Conservation (phyloP, 2,329 filamentous ascomycete species). For the Zalaria obscura region DNA sequence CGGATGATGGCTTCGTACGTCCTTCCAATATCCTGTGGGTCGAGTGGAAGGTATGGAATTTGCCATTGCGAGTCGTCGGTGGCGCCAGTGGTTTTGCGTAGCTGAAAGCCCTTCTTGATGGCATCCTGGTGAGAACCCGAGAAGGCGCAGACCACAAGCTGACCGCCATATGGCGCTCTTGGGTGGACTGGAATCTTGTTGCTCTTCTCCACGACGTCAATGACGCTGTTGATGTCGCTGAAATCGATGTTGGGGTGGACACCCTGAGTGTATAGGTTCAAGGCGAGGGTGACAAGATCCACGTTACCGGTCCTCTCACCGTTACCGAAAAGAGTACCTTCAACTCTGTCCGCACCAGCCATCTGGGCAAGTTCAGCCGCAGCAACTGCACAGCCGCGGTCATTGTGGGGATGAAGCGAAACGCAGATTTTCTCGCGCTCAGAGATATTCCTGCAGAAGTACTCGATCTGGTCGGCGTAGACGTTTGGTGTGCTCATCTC, state of each 20-base stretch:
- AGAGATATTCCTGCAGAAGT: slow-evolving; percentile 74
- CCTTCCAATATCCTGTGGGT: slow-evolving; percentile 83
- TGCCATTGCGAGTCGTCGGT: slow-evolving; percentile 59
- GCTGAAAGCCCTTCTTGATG: slow-evolving; percentile 77
- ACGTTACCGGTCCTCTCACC: slow-evolving; percentile 94
- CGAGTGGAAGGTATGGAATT: slow-evolving; percentile 82
- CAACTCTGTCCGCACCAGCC: slow-evolving; percentile 88
- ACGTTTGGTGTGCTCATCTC: slow-evolving; percentile 92
- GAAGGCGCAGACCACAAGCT: slow-evolving; percentile 85
- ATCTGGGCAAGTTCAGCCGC: slow-evolving; percentile 89
- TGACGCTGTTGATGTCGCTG: slow-evolving; percentile 72
- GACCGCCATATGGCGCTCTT: slow-evolving; percentile 79
- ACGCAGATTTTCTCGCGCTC: slow-evolving; percentile 80
- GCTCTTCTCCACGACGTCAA: slow-evolving; percentile 78
- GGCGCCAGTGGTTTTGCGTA: slow-evolving; percentile 47
- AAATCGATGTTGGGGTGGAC: slow-evolving; percentile 78
- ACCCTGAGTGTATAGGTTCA: slow-evolving; percentile 93
- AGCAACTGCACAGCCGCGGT: slow-evolving; percentile 78
- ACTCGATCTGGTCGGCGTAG: slow-evolving; percentile 93
- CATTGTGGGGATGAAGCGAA: slow-evolving; percentile 88
- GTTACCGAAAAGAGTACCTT: slow-evolving; percentile 88
- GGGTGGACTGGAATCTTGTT: slow-evolving; percentile 92
- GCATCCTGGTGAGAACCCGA: slow-evolving; percentile 89
- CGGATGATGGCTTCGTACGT: slow-evolving; percentile 98
- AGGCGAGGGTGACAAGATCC: slow-evolving; percentile 77